Conservation (phyloP, 352 stramenopile species). For the Globisporangium lucens region DNA sequence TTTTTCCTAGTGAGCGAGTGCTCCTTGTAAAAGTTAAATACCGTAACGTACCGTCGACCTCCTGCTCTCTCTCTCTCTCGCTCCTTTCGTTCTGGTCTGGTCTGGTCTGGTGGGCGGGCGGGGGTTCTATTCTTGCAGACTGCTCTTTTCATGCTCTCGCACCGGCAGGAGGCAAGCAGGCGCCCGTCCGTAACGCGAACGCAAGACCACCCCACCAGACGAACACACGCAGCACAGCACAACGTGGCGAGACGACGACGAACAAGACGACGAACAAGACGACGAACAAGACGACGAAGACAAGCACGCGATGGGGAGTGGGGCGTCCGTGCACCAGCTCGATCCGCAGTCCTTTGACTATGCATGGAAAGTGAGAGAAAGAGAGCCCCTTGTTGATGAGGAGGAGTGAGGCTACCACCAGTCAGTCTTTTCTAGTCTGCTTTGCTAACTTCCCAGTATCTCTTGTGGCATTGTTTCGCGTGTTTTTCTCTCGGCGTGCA, state of each 20-base stretch:
- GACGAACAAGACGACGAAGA: not conserved
- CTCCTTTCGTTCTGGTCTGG: not conserved
- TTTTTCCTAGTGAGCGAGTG: not conserved
- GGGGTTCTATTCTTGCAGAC: conserved; percentile 2
- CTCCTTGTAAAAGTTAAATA: not conserved
- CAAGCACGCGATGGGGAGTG: conserved; percentile 6
- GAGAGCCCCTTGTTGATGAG: not conserved
- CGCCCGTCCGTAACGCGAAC: not conserved
- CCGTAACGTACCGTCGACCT: not conserved
- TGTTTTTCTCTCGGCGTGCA: conserved; percentile 5
- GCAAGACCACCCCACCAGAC: not conserved
- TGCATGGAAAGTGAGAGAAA: conserved; percentile 4
- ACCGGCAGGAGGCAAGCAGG: not conserved
- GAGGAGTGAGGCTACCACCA: not conserved
- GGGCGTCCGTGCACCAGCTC: conserved; percentile 12
- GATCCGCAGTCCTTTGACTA: conserved; percentile 12
- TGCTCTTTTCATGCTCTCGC: not conserved
- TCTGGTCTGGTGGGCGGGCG: not conserved
- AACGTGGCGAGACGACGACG: no score
- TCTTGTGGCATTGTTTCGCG: not conserved
- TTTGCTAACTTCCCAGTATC: not conserved
- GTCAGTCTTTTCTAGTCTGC: not conserved
- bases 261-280: no score
- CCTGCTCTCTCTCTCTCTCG: no score
- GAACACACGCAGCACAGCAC: no score